phyloP scores from a whole-genome alignment of 2,329 filamentous ascomycete species.

The Penicillium sclerotigenum region DNA sequence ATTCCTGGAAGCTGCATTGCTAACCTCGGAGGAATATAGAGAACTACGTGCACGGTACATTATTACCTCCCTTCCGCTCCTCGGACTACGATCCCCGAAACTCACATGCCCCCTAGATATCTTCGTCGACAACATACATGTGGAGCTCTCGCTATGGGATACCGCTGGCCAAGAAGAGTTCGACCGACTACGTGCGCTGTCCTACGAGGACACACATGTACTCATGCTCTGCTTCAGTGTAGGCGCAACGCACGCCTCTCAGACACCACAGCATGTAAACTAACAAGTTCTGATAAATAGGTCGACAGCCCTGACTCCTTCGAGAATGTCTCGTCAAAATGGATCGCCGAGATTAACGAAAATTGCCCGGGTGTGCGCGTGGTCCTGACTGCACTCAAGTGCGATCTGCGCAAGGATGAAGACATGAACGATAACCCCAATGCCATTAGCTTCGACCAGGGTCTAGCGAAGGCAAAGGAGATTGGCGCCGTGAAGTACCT shows the following conservation, averaged over 20 bases:
- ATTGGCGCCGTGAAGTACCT: slow-evolving; percentile 93
- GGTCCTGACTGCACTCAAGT: slow-evolving; percentile 93
- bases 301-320: slow-evolving; percentile 93
- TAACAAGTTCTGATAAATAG: slow-evolving; percentile 32
- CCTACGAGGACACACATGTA: slow-evolving; percentile 95
- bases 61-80: slow-evolving; percentile 23
- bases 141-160: slow-evolving; percentile 97
- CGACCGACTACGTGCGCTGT: slow-evolving; percentile 88
- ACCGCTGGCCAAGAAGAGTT: slow-evolving; percentile 99
- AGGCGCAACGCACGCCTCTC: slow-evolving; percentile 20
- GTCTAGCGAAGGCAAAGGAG: slow-evolving; percentile 82
- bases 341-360: slow-evolving; percentile 96
- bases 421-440: slow-evolving; percentile 63
- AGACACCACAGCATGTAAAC: not conserved
- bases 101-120: slow-evolving; percentile 63
- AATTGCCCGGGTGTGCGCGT: slow-evolving; percentile 95
- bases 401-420: slow-evolving; percentile 83
- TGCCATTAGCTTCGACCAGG: slow-evolving; percentile 81
- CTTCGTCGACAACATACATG: slow-evolving; percentile 95
- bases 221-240: slow-evolving; percentile 98
- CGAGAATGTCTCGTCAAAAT: slow-evolving; percentile 98
- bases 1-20: slow-evolving; percentile 1
- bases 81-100: slow-evolving; percentile 4
- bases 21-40: slow-evolving; percentile 50
- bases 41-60: slow-evolving; percentile 90